Evolutionary conservation across 2,329 filamentous ascomycete species (phyloP).

Genomic region (Fusarium nisikadoi): DNA sequence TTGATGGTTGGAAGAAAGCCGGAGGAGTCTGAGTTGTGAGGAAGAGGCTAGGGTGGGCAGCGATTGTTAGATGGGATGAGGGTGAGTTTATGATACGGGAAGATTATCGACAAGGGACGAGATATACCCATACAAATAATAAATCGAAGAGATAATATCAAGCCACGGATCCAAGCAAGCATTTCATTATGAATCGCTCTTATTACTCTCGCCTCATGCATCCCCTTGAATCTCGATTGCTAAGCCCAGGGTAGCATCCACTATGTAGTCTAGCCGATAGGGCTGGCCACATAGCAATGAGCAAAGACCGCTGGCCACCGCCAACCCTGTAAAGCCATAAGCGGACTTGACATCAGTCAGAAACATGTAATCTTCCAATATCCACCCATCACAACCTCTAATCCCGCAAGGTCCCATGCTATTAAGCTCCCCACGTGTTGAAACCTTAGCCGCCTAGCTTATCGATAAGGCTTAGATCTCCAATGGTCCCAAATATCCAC

Average conservation of each 20-base stretch:
- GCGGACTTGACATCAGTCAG: background rate
- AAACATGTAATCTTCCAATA: background rate
- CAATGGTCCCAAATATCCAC: background rate
- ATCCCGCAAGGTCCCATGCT: background rate
- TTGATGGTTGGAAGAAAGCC: conserved; percentile 53
- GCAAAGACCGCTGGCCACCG: background rate
- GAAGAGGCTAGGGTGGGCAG: too few relatives aligned
- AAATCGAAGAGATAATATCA: background rate
- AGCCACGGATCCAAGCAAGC: background rate
- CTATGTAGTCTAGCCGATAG: background rate
- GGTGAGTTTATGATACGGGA: background rate
- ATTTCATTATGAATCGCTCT: background rate
- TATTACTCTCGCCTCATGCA: background rate
- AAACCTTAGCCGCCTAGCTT: conserved; percentile 7
- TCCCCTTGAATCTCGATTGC: background rate
- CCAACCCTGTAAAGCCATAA: background rate
- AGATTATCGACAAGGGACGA: background rate
- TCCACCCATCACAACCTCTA: background rate
- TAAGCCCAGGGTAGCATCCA: background rate
- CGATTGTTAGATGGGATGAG: too few relatives aligned
- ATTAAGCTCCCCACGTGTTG: background rate
- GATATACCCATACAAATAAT: background rate
- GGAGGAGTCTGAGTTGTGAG: background rate
- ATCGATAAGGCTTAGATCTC: conserved; percentile 22
- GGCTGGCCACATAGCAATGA: background rate